These are phyloP conservation scores for Phytophthora pseudosyringae DNA, from an alignment of 352 stramenopile genomes.

Conservation along the genomic window DNA sequence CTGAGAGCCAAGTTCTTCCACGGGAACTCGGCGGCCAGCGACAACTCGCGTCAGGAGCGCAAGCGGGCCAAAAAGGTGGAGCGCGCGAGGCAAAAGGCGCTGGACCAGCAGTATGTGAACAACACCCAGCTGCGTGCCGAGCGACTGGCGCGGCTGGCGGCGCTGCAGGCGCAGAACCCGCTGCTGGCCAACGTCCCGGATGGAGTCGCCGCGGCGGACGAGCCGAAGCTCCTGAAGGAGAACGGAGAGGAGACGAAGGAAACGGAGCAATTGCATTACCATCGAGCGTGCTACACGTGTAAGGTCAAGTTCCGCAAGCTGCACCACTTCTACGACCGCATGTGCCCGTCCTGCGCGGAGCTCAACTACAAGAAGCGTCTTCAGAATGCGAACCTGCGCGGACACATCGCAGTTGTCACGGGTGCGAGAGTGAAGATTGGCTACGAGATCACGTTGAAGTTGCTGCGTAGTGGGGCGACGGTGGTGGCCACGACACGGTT, in stretches of 20 bases:
- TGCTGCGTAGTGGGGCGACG: slow-evolving; percentile 84
- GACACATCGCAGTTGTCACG: slow-evolving; percentile 91
- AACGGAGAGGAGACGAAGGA: slow-evolving; percentile 18
- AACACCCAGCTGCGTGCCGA: slow-evolving; percentile 80
- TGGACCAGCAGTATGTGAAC: slow-evolving; percentile 83
- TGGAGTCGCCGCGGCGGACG: slow-evolving; percentile 48
- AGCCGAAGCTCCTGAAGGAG: slow-evolving; percentile 28
- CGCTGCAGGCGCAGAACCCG: slow-evolving; percentile 65
- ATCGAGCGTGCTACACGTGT: slow-evolving; percentile 95
- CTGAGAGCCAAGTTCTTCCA: slow-evolving; percentile 72
- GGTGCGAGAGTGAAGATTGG: slow-evolving; percentile 96
- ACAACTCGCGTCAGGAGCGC: slow-evolving; percentile 61
- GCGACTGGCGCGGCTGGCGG: slow-evolving; percentile 56
- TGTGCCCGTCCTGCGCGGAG: slow-evolving; percentile 93
- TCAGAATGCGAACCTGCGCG: slow-evolving; percentile 83
- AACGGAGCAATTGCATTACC: slow-evolving; percentile 75
- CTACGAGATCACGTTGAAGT: slow-evolving; percentile 93
- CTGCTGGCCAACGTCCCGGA: slow-evolving; percentile 71
- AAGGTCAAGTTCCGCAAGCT: slow-evolving; percentile 93
- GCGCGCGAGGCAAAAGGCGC: slow-evolving; percentile 62
- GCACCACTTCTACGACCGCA: slow-evolving; percentile 95
- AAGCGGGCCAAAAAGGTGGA: slow-evolving; percentile 79
- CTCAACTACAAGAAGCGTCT: slow-evolving; percentile 95
- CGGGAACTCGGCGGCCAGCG: slow-evolving; percentile 48
- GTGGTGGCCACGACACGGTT: slow-evolving; percentile 95